phyloP scores from a whole-genome alignment of 257 asterid species.

The Thymus mandschuricus region DNA sequence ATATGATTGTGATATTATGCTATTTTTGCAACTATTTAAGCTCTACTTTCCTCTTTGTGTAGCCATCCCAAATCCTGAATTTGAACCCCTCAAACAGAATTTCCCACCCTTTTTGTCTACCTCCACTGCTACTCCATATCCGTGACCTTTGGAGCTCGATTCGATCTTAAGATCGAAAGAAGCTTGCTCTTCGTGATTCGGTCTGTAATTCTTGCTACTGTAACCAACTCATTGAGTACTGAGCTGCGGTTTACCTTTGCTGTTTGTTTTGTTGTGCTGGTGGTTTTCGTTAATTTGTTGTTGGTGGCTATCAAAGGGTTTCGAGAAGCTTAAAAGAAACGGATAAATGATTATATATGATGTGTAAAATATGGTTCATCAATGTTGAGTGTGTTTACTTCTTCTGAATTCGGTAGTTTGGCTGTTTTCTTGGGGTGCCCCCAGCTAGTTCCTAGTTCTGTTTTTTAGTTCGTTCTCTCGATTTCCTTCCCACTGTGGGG shows the following conservation, averaged over 20 bases:
- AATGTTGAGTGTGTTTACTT: not conserved
- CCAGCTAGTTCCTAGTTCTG: not conserved
- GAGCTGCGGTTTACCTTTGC: not conserved
- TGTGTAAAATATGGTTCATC: not conserved
- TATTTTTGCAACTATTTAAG: slow-evolving; percentile 14
- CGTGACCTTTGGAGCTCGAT: slow-evolving; percentile 18
- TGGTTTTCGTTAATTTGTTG: not conserved
- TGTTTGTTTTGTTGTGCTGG: slow-evolving; percentile 19
- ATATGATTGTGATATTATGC: slow-evolving; percentile 42
- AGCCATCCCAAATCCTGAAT: not conserved
- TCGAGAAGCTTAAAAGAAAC: not conserved
- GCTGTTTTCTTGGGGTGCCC: slow-evolving; percentile 21
- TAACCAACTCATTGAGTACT: not conserved
- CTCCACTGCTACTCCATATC: not conserved
- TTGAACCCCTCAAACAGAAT: slow-evolving; percentile 7
- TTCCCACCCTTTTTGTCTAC: not conserved
- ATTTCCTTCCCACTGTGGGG: not conserved
- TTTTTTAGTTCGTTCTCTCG: not conserved
- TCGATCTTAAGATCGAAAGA: not conserved
- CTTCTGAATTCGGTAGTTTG: slow-evolving; percentile 14
- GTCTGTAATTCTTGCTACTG: not conserved
- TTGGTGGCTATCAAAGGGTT: not conserved
- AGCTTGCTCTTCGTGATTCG: slow-evolving; percentile 16
- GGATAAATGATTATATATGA: slow-evolving; percentile 21
- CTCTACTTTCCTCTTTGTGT: slow-evolving; percentile 11